A percentile compares a stretch with the other conserved stretches of the same genome.
phyloP scores from a whole-genome alignment of 352 stramenopile genomes.

The Phytophthora tubulina region DNA sequence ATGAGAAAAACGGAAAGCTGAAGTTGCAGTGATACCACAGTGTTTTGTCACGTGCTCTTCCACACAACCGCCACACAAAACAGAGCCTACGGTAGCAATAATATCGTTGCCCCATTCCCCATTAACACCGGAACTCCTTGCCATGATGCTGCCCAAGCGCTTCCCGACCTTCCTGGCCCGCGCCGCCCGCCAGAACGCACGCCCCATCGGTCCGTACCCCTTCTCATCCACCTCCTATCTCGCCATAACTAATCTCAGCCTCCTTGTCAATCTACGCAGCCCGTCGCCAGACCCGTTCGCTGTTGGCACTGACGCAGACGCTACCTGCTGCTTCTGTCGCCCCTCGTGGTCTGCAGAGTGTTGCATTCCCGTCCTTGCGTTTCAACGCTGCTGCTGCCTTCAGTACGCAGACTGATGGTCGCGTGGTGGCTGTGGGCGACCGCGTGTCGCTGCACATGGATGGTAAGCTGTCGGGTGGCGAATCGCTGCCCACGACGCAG shows the following conservation, averaged over 20 bases:
- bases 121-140: constrained; percentile 10
- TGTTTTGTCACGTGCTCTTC: neutral
- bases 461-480: constrained; percentile 68
- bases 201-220: constrained; percentile 10
- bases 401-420: constrained; percentile 22
- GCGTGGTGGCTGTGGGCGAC: constrained; percentile 62
- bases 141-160: constrained; percentile 37
- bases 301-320: constrained; percentile 13
- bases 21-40: no score
- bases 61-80: constrained; percentile 31
- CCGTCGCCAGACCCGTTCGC: constrained; percentile 19
- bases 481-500: constrained; percentile 65
- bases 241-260: neutral
- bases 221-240: neutral
- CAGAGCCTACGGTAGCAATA: neutral
- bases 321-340: constrained; percentile 6
- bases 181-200: constrained; percentile 24
- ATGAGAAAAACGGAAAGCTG: neutral
- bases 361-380: constrained; percentile 20
- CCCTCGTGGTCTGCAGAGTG: constrained; percentile 9
- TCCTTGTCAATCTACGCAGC: neutral
- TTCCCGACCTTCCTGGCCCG: constrained; percentile 33
- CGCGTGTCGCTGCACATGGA: constrained; percentile 77
- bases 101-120: neutral
- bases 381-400: constrained; percentile 13